Base-by-base conservation (phyloP, 1,139 yeast species). In the Geotrichum restrictum region DNA sequence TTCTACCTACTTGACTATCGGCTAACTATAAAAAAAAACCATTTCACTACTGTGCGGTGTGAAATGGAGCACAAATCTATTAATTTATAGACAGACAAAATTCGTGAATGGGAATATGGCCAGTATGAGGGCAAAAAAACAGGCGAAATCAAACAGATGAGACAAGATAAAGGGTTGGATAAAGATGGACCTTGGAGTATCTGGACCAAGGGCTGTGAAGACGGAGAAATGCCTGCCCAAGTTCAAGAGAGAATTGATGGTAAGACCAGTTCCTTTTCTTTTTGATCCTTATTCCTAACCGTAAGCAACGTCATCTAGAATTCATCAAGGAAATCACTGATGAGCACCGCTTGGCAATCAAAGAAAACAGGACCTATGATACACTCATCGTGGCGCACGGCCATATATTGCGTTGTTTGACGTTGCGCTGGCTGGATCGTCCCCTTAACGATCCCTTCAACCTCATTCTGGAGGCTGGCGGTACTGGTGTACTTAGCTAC, bases 81-180 rank as follows among this genome's bases (percentile, higher is more conserved):
- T n/a, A n/a, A n/a, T n/a, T n/a, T n/a, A 14, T 22, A 41, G 45
- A 79, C 79, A 16, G 89, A 85, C 58, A 80, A 85, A 48, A 70
- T 88, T 49, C 78, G 94, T 59, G 98, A 91, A 71, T 91, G 97
- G 97, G 94, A 88, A 60, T 91, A 91, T 64, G 98, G 98, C 60
- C 94, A 87, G 63, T 91, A 91, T 68, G 98, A 91, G 72, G 97
- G 97, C 5, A 69, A 83, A 61, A 69, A 76, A 54, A 85, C 95
- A 1, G 69, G 72, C 13, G 81, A 89, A 60, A 89, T 91, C 66
- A 73, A 77, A 41, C 76, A 73, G 8, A 67, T 80, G 59, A 78
- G 96, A 63, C 72, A 72, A 46, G 65, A 71, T 18, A 75, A 84
- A 56, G 96, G 95, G 0, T 21, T 41, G 13, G 45, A 41, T 24